phyloP scores from a whole-genome alignment of 768 basidiomycete species.

The Pleurotus ostreatus region DNA sequence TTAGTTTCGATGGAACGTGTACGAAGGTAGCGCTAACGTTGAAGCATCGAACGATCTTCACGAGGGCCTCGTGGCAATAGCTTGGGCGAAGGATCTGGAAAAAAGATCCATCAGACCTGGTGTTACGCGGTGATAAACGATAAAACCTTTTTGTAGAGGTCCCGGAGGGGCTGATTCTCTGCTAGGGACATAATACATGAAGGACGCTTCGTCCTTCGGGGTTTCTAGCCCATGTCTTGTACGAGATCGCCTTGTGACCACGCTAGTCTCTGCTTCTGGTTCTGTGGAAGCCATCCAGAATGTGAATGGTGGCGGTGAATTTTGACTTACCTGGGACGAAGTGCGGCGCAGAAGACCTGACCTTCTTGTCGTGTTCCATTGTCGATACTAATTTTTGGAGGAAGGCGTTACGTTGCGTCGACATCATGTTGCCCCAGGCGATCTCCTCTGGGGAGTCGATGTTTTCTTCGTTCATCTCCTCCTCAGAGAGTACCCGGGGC shows the following conservation, averaged over 20 bases:
- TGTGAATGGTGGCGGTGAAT: background rate
- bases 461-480: conserved; percentile 64
- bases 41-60: conserved; percentile 39
- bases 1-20: conserved; percentile 7
- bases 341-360: conserved; percentile 35
- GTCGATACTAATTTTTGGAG: conserved; percentile 63
- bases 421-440: conserved; percentile 76
- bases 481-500: conserved; percentile 49
- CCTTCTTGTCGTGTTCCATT: conserved; percentile 47
- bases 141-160: conserved; percentile 13
- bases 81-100: conserved; percentile 10
- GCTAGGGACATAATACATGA: conserved; percentile 48
- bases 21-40: conserved; percentile 31
- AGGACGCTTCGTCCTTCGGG: conserved; percentile 38
- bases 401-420: conserved; percentile 64
- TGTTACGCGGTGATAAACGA: background rate
- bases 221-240: conserved; percentile 29
- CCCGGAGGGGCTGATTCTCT: conserved; percentile 24
- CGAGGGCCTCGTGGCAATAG: conserved; percentile 12
- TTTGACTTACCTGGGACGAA: conserved; percentile 40
- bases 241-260: conserved; percentile 24
- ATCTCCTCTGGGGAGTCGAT: conserved; percentile 75
- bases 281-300: background rate
- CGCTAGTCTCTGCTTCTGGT: conserved; percentile 26
- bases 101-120: background rate